A percentile compares a stretch with the other conserved stretches of the same genome.
These are phyloP conservation scores for Trypanosoma congolense DNA, from an alignment of 208 protist species.

Conservation along the genomic window DNA sequence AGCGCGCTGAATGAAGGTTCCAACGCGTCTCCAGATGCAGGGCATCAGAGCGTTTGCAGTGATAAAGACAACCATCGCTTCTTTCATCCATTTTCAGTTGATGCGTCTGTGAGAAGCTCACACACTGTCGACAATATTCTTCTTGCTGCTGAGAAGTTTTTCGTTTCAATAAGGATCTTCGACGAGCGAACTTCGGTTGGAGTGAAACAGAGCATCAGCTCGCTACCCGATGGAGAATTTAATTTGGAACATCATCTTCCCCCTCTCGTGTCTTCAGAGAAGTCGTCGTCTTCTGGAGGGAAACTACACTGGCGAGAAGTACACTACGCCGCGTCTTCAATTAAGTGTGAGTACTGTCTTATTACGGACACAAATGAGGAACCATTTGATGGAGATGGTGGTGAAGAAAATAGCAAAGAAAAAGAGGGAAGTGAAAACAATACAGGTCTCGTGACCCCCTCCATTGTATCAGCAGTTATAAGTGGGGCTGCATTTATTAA, in stretches of 20 bases:
- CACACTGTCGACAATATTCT: not conserved
- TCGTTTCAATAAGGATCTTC: not conserved
- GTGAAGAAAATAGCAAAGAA: not conserved
- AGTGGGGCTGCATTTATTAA: not conserved
- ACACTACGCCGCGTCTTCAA: slow-evolving; percentile 1
- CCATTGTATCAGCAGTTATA: slow-evolving; percentile 1
- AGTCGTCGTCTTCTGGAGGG: too few species aligned
- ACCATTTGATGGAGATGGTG: not conserved
- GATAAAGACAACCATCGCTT: not conserved
- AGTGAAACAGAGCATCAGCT: too few species aligned
- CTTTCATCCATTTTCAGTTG: not conserved
- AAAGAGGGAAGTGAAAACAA: not conserved
- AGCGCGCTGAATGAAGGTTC: too few species aligned
- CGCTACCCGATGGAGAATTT: too few species aligned
- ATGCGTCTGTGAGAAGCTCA: not conserved
- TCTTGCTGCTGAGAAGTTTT: not conserved
- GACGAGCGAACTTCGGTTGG: slow-evolving; percentile 8
- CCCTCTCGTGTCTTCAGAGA: too few species aligned
- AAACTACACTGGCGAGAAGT: slow-evolving; percentile 2
- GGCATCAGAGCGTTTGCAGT: not conserved
- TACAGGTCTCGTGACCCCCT: not conserved
- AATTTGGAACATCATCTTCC: too few species aligned
- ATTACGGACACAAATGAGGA: not conserved
- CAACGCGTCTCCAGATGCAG: not conserved
- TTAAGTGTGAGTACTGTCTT: slow-evolving; percentile 4